Evolutionary conservation across 2,329 filamentous ascomycete genomes (phyloP).

Genomic region (Alternaria tenuissima): DNA sequence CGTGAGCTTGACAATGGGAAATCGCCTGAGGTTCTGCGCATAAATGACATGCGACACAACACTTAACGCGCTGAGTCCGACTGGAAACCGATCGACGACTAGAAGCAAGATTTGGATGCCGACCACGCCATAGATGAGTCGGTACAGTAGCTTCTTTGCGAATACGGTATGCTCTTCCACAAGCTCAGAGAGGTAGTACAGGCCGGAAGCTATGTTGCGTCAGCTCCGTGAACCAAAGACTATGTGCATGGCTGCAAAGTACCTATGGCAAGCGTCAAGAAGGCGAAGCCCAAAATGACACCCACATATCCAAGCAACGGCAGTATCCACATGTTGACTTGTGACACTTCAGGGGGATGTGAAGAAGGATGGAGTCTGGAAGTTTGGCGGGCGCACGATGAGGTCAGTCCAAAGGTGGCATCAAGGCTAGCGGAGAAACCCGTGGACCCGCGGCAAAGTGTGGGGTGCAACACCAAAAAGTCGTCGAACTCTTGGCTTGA

Average conservation of each 20-base stretch:
- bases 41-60: conserved; percentile 86
- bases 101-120: conserved; percentile 76
- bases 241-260: conserved; percentile 26
- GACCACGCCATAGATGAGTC: conserved; percentile 85
- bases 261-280: conserved; percentile 94
- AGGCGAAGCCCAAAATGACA: conserved; percentile 86
- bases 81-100: conserved; percentile 85
- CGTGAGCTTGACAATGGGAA: conserved; percentile 81
- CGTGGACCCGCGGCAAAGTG: conserved; percentile 21
- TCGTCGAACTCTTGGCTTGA: conserved; percentile 31
- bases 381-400: conserved; percentile 24
- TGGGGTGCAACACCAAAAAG: conserved; percentile 38
- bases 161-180: conserved; percentile 97
- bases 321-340: conserved; percentile 85
- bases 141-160: conserved; percentile 84
- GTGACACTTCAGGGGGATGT: conserved; percentile 4
- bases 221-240: conserved; percentile 3
- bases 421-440: conserved; percentile 28
- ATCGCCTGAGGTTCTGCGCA: conserved; percentile 80
- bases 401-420: conserved; percentile 40
- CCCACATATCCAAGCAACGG: conserved; percentile 90
- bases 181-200: conserved; percentile 97
- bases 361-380: conserved; percentile 13
- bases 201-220: conserved; percentile 75
- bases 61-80: conserved; percentile 75